Percentiles rank a stretch among this genome's conserved stretches.
Conservation (phyloP, 768 basidiomycete species). For the Suillus plorans region DNA sequence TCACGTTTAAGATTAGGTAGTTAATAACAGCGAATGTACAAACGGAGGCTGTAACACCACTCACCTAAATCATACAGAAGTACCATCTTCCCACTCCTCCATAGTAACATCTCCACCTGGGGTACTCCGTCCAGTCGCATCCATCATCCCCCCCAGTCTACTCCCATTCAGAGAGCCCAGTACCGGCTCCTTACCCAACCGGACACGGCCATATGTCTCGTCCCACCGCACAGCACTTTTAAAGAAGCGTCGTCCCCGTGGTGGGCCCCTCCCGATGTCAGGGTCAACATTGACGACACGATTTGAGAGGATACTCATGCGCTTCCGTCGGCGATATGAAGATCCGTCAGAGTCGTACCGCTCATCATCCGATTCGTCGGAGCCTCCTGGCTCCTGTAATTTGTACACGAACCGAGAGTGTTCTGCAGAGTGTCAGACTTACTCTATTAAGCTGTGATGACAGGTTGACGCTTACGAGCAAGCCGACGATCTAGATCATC, state of each 20-base stretch:
- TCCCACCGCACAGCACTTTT: constrained; percentile 44
- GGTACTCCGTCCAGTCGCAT: constrained; percentile 21
- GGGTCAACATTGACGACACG: constrained; percentile 52
- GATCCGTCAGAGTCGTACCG: constrained; percentile 52
- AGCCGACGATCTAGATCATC: constrained; percentile 69
- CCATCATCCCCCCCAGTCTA: constrained; percentile 24
- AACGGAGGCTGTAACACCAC: background rate
- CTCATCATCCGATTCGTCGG: constrained; percentile 50
- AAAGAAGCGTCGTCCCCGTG: constrained; percentile 56
- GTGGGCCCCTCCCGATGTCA: constrained; percentile 28
- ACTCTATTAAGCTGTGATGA: background rate
- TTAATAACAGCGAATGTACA: background rate
- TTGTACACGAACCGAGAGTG: constrained; percentile 66
- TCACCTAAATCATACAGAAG: constrained; percentile 19
- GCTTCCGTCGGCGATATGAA: constrained; percentile 42
- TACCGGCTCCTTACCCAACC: constrained; percentile 22
- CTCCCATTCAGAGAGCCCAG: constrained; percentile 20
- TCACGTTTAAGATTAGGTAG: background rate
- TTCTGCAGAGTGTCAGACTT: constrained; percentile 38
- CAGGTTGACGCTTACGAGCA: constrained; percentile 55
- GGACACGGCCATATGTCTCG: constrained; percentile 24
- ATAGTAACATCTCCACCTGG: constrained; percentile 16
- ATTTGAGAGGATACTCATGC: constrained; percentile 70
- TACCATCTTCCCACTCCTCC: constrained; percentile 33
- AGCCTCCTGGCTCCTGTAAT: constrained; percentile 49